phyloP scores from a whole-genome alignment of 73 alveolate genomes.

The Blepharisma japonicum region DNA sequence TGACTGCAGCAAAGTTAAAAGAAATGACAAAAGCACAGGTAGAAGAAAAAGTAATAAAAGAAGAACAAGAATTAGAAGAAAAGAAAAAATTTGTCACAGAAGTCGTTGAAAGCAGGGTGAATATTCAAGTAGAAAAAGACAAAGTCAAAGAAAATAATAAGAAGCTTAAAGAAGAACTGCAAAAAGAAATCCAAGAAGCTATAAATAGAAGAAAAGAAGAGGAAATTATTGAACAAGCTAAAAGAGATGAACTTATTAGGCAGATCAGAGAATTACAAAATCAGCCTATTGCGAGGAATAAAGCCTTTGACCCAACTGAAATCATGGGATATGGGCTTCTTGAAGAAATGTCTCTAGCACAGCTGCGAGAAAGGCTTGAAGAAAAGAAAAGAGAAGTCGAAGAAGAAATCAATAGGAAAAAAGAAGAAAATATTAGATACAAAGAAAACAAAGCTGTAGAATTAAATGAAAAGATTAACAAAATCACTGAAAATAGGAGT shows the following conservation, averaged over 20 bases:
- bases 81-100: slow-evolving; percentile 70
- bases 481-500: slow-evolving; percentile 16
- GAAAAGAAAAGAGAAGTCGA: slow-evolving; percentile 74
- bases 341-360: slow-evolving; percentile 97
- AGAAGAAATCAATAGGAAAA: slow-evolving; percentile 75
- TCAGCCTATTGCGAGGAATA: slow-evolving; percentile 90
- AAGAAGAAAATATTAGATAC: slow-evolving; percentile 47
- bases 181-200: slow-evolving; percentile 83
- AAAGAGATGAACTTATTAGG: slow-evolving; percentile 93
- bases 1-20: slow-evolving; percentile 79
- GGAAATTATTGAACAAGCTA: slow-evolving; percentile 79
- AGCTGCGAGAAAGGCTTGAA: slow-evolving; percentile 93
- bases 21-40: slow-evolving; percentile 63
- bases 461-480: slow-evolving; percentile 32
- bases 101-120: slow-evolving; percentile 69
- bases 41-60: slow-evolving; percentile 76
- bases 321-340: slow-evolving; percentile 95
- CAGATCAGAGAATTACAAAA: slow-evolving; percentile 95
- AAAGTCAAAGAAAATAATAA: slow-evolving; percentile 78
- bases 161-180: slow-evolving; percentile 83
- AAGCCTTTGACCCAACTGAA: slow-evolving; percentile 99
- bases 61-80: slow-evolving; percentile 74
- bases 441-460: slow-evolving; percentile 47
- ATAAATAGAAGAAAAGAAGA: slow-evolving; percentile 83
- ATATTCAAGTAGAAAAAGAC: slow-evolving; percentile 61